A percentile compares a stretch with the other conserved stretches of the same genome.
Conservation (phyloP, 768 basidiomycete species). For the Suillus paluster region DNA sequence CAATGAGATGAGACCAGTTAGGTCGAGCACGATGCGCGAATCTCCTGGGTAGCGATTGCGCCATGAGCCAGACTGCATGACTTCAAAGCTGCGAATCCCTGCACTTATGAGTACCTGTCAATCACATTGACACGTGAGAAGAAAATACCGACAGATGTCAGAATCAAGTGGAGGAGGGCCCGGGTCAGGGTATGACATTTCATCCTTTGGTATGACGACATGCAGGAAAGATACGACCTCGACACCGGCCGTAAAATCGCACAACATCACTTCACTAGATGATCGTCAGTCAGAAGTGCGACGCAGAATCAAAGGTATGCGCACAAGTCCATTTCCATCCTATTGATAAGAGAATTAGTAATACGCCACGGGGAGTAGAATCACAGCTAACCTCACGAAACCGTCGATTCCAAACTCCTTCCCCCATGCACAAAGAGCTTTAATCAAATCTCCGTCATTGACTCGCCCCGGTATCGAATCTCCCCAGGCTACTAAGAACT, state of each 20-base stretch:
- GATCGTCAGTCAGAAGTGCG: background rate
- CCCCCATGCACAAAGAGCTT: slow-evolving; percentile 40
- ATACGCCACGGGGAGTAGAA: background rate
- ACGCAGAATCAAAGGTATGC: slow-evolving; percentile 13
- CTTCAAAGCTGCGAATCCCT: slow-evolving; percentile 11
- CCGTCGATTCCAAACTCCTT: slow-evolving; percentile 35
- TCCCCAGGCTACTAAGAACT: slow-evolving; percentile 41
- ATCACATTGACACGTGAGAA: background rate
- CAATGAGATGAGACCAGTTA: slow-evolving; percentile 27
- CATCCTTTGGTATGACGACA: slow-evolving; percentile 16
- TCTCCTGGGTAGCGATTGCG: slow-evolving; percentile 32
- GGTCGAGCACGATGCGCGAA: slow-evolving; percentile 27
- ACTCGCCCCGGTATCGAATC: slow-evolving; percentile 18
- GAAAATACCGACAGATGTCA: background rate
- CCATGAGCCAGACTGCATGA: slow-evolving; percentile 24
- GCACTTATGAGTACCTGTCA: background rate
- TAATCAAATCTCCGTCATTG: slow-evolving; percentile 30
- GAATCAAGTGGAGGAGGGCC: background rate
- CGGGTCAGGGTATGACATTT: background rate
- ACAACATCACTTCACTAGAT: slow-evolving; percentile 51
- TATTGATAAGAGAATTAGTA: slow-evolving; percentile 16
- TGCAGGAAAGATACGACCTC: slow-evolving; percentile 45
- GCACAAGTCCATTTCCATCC: slow-evolving; percentile 57
- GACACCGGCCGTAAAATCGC: slow-evolving; percentile 48
- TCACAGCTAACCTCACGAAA: slow-evolving; percentile 29